Evolutionary conservation across 1,284 basidiomycete species (phyloP), one percentile per base, ranked within the genome.

Genomic region (Leccinum angustisporum): DNA sequence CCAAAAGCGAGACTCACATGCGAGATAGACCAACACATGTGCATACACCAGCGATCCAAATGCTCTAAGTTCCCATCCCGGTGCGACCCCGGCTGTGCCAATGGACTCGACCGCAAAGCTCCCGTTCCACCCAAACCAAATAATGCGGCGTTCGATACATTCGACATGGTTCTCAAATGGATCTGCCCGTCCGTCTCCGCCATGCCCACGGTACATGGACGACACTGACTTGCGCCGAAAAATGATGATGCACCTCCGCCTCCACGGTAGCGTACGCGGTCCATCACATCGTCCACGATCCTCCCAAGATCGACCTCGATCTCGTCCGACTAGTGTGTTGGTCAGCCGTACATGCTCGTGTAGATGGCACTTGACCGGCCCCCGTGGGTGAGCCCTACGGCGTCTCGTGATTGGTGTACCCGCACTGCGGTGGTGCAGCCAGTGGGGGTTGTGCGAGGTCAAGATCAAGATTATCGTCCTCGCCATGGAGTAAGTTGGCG

Each of bases 221-320:
- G 70, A 61, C 5, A 75, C 56, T 4, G 73, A 72, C n/a, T 51
- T 33, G 59, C 9, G 63, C 61, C 14, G 70, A 69, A 21, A 59
- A 75, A 59, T 73, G 72, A 0, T 50, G 21, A 25, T 7, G 48
- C 6, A 13, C 10, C 13, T 50, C 48, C 13, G 25, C 21, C 14
- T 50, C 48, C 25, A 50, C 14, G 10, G 40, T 43, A 2, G 57
- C 4, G 16, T 33, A 30, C 0, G 55, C 0, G 0, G 72, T 83
- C 84, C 84, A 85, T 85, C 8, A 85, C 78, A 57, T 82, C 78
- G 59, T 83, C 80, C 11, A 85, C 18, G 18, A 21, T 21, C 18
- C 18, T 21, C 18, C 18, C 18, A 21, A 21, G 18, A 21, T 21
- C 18, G 18, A 21, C 18, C 18, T 21, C 77, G 63, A 85, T 83